Evolutionary conservation across 371 early-diverging fungal genomes (phyloP), one percentile per base, ranked within the genome.

Genomic region (Apophysomyces trapeziformis): DNA sequence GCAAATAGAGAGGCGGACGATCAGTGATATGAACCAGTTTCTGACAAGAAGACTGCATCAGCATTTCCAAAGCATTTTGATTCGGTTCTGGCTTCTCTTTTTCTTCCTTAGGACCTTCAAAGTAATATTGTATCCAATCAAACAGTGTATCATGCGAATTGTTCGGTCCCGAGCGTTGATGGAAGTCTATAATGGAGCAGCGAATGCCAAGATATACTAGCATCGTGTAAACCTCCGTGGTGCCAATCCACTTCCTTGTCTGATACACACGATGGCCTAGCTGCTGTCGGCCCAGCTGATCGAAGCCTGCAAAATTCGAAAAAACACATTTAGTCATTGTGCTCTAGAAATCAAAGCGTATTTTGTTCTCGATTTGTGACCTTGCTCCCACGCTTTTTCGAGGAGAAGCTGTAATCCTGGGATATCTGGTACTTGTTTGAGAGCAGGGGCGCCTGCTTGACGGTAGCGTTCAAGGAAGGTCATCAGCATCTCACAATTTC

Each of bases 231-330:
- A 84, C 85, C 61, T 92, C 91, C 0, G 89, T 87, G 1, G 90
- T 81, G 0, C 92, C 92, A 47, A 92, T 90, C 90, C 90, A 90
- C 60, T 88, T 89, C 18, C 66, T 54, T 4, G 89, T 87, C 16
- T 76, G 79, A 18, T 69, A 61, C 2, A 89, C 83, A 8, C 70
- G 74, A 64, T 79, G 69, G 0, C 66, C 60, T 12, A 92, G 70
- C 56, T 90, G 89, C 14, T 21, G 45, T 3, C 87, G 85, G 1
- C 91, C 91, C 8, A 70, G 72, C 4, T 67, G 71, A 65, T 92
- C 92, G 58, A 77, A 85, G 0, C 87, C 84, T 65, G 39, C n/a
- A 21, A 58, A 21, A 59, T 35, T 38, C 36, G 45, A 13, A 32
- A 18, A 38, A 7, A 39, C 3, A 26, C 2, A 26, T 26, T 26